These are phyloP conservation scores for Rhizomucor miehei DNA, from an alignment of 371 early-diverging fungal genomes.

Conservation along the genomic window DNA sequence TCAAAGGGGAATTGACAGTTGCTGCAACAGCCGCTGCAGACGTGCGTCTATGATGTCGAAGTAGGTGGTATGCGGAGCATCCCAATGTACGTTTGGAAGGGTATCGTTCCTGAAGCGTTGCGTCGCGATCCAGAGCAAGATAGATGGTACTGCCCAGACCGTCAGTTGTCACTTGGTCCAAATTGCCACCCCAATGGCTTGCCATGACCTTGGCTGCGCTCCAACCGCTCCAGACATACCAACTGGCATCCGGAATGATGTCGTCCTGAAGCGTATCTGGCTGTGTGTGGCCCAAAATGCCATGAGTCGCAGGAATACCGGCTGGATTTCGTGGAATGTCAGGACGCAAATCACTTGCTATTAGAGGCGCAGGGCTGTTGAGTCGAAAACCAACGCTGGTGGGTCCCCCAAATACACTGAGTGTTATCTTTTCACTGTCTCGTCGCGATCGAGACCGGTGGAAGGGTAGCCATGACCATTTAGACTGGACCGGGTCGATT, in stretches of 20 bases:
- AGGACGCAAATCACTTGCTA: slow-evolving; percentile 23
- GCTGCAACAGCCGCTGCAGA: slow-evolving; percentile 20
- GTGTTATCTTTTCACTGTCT: slow-evolving; percentile 27
- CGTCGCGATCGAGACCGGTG: slow-evolving; percentile 7
- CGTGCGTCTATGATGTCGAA: slow-evolving; percentile 32
- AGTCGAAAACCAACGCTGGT: slow-evolving; percentile 38
- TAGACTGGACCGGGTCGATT: slow-evolving; percentile 2
- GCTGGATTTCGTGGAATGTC: slow-evolving; percentile 34
- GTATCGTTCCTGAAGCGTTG: slow-evolving; percentile 49
- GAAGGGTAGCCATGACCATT: no score
- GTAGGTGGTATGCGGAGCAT: slow-evolving; percentile 24
- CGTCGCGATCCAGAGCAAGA: slow-evolving; percentile 64
- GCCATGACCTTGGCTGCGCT: slow-evolving; percentile 42
- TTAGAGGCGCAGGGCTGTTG: slow-evolving; percentile 21
- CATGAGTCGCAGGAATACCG: slow-evolving; percentile 42
- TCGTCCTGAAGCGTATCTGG: slow-evolving; percentile 30
- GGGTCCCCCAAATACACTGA: slow-evolving; percentile 37
- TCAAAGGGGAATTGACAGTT: slow-evolving; percentile 6
- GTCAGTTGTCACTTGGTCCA: slow-evolving; percentile 68
- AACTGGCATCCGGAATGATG: slow-evolving; percentile 18
- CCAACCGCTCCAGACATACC: slow-evolving; percentile 30
- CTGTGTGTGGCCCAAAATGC: slow-evolving; percentile 50
- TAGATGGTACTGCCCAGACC: slow-evolving; percentile 75
- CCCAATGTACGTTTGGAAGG: slow-evolving; percentile 24
- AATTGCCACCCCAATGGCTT: slow-evolving; percentile 74